Evolutionary conservation across 805 yeast species (phyloP), one percentile per base, ranked within the genome.

Genomic region (Yarrowia sp.): DNA sequence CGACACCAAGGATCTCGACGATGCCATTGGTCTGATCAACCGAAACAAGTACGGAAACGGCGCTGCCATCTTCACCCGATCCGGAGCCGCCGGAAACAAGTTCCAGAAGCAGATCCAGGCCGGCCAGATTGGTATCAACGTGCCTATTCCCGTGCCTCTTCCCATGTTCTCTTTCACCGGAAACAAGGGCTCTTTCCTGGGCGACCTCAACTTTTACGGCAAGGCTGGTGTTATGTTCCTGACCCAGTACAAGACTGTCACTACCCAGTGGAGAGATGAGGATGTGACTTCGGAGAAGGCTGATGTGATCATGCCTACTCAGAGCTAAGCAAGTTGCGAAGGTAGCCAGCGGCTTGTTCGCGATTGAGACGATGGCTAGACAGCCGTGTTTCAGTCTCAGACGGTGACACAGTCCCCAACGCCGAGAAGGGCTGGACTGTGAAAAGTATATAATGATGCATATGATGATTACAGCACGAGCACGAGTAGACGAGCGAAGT

Each of bases 151-250:
- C 6, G 93, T 88, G 19, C 93, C 93, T 61, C 80, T 89, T 76
- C 92, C 93, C 69, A 87, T 89, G 90, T 88, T 88, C 78, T 86
- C 91, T 3, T 88, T 88, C 80, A 89, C 93, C 13, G 93, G 93
- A 34, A 85, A 85, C 77, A 87, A 87, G 79, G 89, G 86, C 44
- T 87, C 91, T 8, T 88, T 89, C 84, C 81, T 88, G 71, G 93
- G 93, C 42, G 92, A 89, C 75, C 83, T 89, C 82, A 89, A 89
- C 81, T 88, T 88, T 77, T 88, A 88, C 78, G 93, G 93, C 69
- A 86, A 87, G 79, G 83, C 89, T n/a, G 92, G 93, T 38, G 75
- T 89, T 58, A 81, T 86, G 67, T 88, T 88, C 79, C 81, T 87
- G 79, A 88, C 93, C 40, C 88, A 87, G 79, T 85, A 89, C 73